A percentile compares a stretch with the other conserved stretches of the same genome.
Conservation (phyloP, 345 rosid species). For the Eutrema yunnanense region DNA sequence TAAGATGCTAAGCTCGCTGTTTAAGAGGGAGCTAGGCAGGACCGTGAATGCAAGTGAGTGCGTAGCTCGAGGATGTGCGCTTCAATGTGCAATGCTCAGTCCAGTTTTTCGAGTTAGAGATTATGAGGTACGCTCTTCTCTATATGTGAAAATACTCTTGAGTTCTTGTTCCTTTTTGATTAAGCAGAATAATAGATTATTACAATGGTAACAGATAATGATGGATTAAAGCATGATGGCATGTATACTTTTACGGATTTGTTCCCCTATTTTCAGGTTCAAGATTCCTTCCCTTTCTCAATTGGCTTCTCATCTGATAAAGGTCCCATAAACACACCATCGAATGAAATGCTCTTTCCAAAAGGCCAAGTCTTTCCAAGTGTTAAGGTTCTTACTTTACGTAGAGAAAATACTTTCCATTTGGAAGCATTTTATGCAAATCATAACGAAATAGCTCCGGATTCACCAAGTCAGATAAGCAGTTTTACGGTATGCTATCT, state of each 20-base stretch:
- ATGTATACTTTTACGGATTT: background rate
- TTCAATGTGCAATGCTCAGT: conserved; percentile 73
- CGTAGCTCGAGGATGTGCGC: conserved; percentile 67
- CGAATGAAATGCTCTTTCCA: conserved; percentile 53
- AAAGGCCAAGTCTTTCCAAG: conserved; percentile 71
- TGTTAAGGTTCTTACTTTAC: conserved; percentile 57
- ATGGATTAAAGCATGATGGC: background rate
- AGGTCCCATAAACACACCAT: conserved; percentile 42
- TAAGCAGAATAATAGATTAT: background rate
- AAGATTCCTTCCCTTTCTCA: conserved; percentile 72
- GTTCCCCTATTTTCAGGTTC: conserved; percentile 48
- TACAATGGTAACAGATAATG: background rate
- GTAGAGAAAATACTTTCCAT: conserved; percentile 40
- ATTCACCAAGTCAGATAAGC: conserved; percentile 38
- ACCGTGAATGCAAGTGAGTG: conserved; percentile 67
- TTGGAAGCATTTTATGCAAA: conserved; percentile 59
- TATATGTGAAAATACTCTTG: background rate
- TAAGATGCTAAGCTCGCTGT: conserved; percentile 39
- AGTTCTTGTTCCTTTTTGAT: too few species aligned
- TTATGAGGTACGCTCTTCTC: conserved; percentile 40
- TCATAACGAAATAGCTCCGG: conserved; percentile 41
- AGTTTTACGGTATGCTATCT: conserved; percentile 45
- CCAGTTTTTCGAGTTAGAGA: conserved; percentile 55
- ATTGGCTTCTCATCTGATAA: conserved; percentile 57
- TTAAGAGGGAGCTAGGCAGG: conserved; percentile 54